Percentiles rank a stretch among this genome's conserved stretches.
Conservation (phyloP, 495 filamentous ascomycete species). For the Podospora tetraspora region DNA sequence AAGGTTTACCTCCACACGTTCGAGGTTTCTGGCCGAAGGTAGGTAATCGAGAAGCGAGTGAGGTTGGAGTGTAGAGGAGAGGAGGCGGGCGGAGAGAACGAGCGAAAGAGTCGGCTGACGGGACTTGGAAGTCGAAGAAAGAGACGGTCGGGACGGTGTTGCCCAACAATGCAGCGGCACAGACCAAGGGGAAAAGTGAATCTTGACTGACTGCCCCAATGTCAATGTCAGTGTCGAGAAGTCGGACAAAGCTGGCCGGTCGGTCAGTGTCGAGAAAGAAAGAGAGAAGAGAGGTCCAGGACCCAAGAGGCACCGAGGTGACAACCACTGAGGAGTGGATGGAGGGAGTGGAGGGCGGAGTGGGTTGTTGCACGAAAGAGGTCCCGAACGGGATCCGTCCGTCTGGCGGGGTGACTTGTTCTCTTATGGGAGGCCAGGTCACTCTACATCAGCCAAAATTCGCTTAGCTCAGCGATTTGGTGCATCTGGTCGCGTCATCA, state of each 20-base stretch:
- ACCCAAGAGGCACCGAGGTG: conserved; percentile 11
- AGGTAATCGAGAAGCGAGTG: conserved; percentile 1
- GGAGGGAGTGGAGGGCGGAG: conserved; percentile 6
- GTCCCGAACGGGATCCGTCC: conserved; percentile 1
- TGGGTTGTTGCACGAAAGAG: neutral
- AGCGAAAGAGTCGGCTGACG: neutral
- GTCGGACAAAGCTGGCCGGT: conserved; percentile 2
- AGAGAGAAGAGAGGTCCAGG: conserved; percentile 1
- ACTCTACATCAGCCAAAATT: neutral
- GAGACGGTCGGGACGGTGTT: neutral
- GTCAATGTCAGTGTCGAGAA: neutral
- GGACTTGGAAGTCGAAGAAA: neutral
- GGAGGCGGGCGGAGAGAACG: neutral
- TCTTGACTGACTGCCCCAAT: neutral
- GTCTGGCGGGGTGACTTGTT: neutral
- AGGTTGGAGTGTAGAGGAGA: neutral
- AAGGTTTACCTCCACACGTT: neutral
- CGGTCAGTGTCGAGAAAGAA: neutral
- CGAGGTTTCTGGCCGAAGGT: neutral
- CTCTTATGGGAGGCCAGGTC: neutral
- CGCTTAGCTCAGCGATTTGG: conserved; percentile 1
- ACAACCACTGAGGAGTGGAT: neutral
- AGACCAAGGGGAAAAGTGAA: conserved; percentile 3
- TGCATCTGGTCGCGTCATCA: neutral
- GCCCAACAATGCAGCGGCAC: neutral